phyloP scores from a whole-genome alignment of 192 early-diverging fungal species.

The Dissophora globulifera region DNA sequence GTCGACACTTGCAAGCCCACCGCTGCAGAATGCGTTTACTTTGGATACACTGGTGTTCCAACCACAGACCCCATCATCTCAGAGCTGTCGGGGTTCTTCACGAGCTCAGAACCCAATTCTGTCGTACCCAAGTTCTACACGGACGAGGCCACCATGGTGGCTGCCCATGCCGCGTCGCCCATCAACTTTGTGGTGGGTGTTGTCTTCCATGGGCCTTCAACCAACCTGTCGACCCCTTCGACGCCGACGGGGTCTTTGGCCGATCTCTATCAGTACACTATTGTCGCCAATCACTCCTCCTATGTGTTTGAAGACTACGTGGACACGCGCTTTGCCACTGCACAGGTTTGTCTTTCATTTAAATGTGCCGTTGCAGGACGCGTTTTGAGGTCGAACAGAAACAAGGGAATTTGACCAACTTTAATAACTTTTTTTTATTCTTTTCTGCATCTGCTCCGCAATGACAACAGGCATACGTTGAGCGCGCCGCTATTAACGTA shows the following conservation, averaged over 20 bases:
- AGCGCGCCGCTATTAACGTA: conserved; percentile 55
- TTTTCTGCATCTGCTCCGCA: not conserved
- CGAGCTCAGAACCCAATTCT: conserved; percentile 46
- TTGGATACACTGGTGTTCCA: conserved; percentile 51
- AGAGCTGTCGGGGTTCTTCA: conserved; percentile 41
- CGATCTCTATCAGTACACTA: conserved; percentile 36
- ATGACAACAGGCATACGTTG: conserved; percentile 42
- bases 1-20: conserved; percentile 38
- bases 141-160: conserved; percentile 36
- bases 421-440: not conserved
- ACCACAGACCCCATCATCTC: conserved; percentile 45
- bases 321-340: conserved; percentile 46
- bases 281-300: conserved; percentile 50
- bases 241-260: not conserved
- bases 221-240: conserved; percentile 18
- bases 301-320: conserved; percentile 19
- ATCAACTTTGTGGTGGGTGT: conserved; percentile 52
- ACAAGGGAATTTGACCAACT: not conserved
- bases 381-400: not conserved
- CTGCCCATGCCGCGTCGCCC: conserved; percentile 42
- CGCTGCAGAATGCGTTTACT: conserved; percentile 42
- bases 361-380: no score
- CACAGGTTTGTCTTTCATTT: conserved; percentile 20
- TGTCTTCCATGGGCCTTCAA: conserved; percentile 36
- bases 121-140: conserved; percentile 40